phyloP scores from a whole-genome alignment of 2,329 filamentous ascomycete species.

The Aspergillus caelatus region DNA sequence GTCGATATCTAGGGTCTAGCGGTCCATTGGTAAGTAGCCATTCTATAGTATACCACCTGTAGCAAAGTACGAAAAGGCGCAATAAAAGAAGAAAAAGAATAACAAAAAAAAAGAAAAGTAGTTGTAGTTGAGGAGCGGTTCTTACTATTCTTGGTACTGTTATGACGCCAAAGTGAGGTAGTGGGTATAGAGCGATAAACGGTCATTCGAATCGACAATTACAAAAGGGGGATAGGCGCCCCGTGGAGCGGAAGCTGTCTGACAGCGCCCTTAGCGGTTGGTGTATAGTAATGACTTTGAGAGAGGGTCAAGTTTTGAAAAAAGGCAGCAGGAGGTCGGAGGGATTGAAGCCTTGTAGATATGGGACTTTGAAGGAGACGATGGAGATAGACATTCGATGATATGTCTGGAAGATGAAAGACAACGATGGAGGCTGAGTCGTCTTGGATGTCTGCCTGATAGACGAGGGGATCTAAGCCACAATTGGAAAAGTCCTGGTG shows the following conservation, averaged over 20 bases:
- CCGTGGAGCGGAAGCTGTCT: background rate
- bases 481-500: conserved; percentile 18
- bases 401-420: conserved; percentile 17
- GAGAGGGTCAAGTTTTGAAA: background rate
- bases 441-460: conserved; percentile 44
- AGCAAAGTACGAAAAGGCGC: background rate
- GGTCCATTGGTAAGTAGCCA: background rate
- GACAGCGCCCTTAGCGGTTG: background rate
- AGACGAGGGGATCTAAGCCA: conserved; percentile 31
- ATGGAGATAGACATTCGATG: conserved; percentile 20
- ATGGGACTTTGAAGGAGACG: conserved; percentile 3
- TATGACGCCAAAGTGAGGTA: background rate
- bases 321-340: conserved; percentile 5
- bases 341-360: conserved; percentile 4
- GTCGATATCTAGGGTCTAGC: background rate
- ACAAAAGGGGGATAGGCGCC: conserved; percentile 4
- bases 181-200: background rate
- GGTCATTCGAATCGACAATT: background rate
- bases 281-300: background rate
- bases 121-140: background rate
- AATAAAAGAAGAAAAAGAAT: background rate
- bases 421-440: conserved; percentile 28
- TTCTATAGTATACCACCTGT: background rate
- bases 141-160: background rate
- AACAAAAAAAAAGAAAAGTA: background rate